Evolutionary conservation across 257 asterid genomes (phyloP), one percentile per base, ranked within the genome.

Genomic region (Capsicum rhomboideum): DNA sequence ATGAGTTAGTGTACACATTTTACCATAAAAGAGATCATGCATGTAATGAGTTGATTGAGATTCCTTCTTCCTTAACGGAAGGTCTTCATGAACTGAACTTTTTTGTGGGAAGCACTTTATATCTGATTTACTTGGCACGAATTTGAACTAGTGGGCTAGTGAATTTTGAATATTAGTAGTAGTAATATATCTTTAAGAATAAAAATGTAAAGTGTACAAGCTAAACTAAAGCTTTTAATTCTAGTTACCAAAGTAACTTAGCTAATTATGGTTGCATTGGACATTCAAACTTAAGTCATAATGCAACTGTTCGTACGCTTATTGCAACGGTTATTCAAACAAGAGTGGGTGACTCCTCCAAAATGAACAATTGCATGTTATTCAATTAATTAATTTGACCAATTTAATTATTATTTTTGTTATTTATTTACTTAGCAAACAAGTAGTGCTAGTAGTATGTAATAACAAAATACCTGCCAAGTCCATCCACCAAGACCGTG

Each of bases 401-500:
- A 18, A 29, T 64, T 14, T 31, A 2, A 66, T 31, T 34, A 34
- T 34, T n/a, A 34, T 1, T 34, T 34, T 34, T 34, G 40, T 2
- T 34, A 34, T 52, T 11, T 52, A 46, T 40, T 6, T 40, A 4
- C 44, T 40, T 12, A 52, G 4, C 6, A 14, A 20, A 8, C 13
- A 58, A 21, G 21, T 58, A 58, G 21, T 58, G 2, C 13, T n/a
- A 21, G 21, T 58, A 58, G 21, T 58, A 59, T 58, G 31, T 8
- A 21, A 3, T 9, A 14, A 34, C 40, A 2, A 34, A 21, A 74
- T 85, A 92, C 98, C 98, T 95, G 99, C 99, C 99, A 95, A 4
- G 86, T 34, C 99, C 99, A 95, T 26, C 91, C 97, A 18, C 87
- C 89, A 12, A 92, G 92, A 8, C 93, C 99, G 61, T 94, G 98